Evolutionary conservation across 305 asterid species (phyloP).

Genomic region (Rubia tinctorum): DNA sequence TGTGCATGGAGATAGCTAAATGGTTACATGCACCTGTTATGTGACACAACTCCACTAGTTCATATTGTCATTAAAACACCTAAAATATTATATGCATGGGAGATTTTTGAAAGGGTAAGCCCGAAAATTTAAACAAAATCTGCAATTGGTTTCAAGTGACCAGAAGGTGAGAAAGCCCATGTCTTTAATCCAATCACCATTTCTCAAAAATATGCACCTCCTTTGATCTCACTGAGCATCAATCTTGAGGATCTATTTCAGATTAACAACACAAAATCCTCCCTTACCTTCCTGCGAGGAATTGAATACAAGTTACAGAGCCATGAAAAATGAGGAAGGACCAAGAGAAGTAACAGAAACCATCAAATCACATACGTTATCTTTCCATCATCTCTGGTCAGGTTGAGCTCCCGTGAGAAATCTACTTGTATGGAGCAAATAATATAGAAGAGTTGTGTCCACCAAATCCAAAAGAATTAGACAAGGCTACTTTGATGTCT

Average conservation of each 20-base stretch:
- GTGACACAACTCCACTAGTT: slow-evolving; percentile 7
- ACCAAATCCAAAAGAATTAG: slow-evolving; percentile 94
- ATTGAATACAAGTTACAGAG: neutral
- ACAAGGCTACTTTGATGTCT: slow-evolving; percentile 75
- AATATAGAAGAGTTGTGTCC: slow-evolving; percentile 93
- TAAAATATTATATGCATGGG: slow-evolving; percentile 16
- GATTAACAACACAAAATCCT: neutral
- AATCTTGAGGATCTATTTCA: slow-evolving; percentile 8
- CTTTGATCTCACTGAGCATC: neutral
- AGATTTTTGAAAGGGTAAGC: neutral
- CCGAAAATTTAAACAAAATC: neutral
- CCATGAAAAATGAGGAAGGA: neutral
- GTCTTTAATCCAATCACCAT: slow-evolving; percentile 1
- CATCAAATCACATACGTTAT: slow-evolving; percentile 6
- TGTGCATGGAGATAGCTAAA: neutral
- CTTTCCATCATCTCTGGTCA: slow-evolving; percentile 14
- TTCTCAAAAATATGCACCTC: slow-evolving; percentile 10
- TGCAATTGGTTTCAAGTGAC: neutral
- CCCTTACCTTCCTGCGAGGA: slow-evolving; percentile 9
- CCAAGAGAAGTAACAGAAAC: neutral
- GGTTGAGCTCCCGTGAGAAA: slow-evolving; percentile 9
- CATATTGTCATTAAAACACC: slow-evolving; percentile 7
- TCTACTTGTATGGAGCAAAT: slow-evolving; percentile 79
- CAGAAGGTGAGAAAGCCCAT: slow-evolving; percentile 5
- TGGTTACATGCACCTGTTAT: slow-evolving; percentile 6